Conservation (phyloP, 179 eudicot genomes). For the Nepenthes alata region DNA sequence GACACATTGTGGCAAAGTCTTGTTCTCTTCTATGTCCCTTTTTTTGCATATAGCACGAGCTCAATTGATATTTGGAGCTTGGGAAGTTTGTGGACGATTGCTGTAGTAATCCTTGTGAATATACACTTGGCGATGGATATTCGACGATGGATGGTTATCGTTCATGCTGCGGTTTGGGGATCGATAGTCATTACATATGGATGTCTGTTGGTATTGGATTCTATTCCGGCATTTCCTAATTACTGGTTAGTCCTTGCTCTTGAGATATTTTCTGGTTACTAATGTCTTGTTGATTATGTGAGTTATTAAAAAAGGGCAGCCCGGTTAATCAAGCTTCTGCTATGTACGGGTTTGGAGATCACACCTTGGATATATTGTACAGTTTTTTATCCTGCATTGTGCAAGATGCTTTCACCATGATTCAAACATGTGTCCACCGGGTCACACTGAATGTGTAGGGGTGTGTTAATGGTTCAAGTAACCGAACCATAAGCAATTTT, state of each 20-base stretch:
- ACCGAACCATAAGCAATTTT: too few species aligned
- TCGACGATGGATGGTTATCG: conserved; percentile 62
- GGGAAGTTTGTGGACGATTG: conserved; percentile 90
- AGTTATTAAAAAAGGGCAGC: too few species aligned
- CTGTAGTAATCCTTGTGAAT: conserved; percentile 81
- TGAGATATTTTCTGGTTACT: not conserved
- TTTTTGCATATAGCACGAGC: conserved; percentile 49
- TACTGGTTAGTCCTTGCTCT: conserved; percentile 48
- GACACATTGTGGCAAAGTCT: conserved; percentile 97
- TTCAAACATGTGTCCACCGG: too few species aligned
- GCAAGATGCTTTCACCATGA: too few species aligned
- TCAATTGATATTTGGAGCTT: conserved; percentile 81
- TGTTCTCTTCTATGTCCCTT: conserved; percentile 71
- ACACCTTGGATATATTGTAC: too few species aligned
- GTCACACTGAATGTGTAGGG: not conserved
- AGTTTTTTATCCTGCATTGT: too few species aligned
- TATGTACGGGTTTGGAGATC: too few species aligned
- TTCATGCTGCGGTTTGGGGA: conserved; percentile 87
- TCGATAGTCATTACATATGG: conserved; percentile 70
- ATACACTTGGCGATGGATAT: conserved; percentile 95
- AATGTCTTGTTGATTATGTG: not conserved
- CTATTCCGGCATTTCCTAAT: conserved; percentile 69
- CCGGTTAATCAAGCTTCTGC: too few species aligned
- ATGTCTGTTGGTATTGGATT: conserved; percentile 73
- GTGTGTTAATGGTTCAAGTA: not conserved